Percentiles rank a stretch among this genome's conserved stretches.
Evolutionary conservation across 2,329 filamentous ascomycete genomes (phyloP).

Genomic region (Hymenotorrendiella dingleyae): DNA sequence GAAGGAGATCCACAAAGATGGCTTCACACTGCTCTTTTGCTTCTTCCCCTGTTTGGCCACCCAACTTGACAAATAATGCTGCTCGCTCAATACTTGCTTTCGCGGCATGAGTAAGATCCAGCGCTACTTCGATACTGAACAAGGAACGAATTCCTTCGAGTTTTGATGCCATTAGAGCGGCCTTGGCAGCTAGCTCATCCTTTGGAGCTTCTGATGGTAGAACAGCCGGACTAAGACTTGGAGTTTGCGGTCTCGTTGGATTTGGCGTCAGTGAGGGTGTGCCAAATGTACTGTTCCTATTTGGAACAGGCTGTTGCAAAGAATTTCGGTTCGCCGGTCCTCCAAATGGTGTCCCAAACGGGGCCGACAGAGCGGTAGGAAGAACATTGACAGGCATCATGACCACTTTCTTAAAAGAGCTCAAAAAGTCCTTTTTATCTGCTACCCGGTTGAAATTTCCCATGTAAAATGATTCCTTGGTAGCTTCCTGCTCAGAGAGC

Average conservation of each 20-base stretch:
- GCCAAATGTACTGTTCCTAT: conserved; percentile 27
- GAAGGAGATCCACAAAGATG: conserved; percentile 80
- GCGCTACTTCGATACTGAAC: conserved; percentile 92
- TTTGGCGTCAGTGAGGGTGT: conserved; percentile 19
- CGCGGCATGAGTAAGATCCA: conserved; percentile 81
- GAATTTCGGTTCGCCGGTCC: no score
- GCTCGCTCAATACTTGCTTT: conserved; percentile 84
- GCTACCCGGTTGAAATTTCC: conserved; percentile 89
- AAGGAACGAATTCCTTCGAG: conserved; percentile 91
- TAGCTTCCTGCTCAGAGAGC: conserved; percentile 82
- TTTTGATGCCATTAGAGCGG: conserved; percentile 92
- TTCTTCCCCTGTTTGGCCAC: conserved; percentile 73
- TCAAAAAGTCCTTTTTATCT: conserved; percentile 93
- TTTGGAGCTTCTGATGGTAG: conserved; percentile 67
- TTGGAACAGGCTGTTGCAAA: conserved; percentile 20
- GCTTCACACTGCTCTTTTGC: conserved; percentile 82
- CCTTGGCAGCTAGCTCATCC: conserved; percentile 89
- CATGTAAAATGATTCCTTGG: conserved; percentile 92
- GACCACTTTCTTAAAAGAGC: conserved; percentile 95
- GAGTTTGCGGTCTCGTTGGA: conserved; percentile 45
- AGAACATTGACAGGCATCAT: conserved; percentile 97
- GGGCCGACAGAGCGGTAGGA: conserved; percentile 57
- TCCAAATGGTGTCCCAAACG: conserved; percentile 29
- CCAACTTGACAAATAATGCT: conserved; percentile 73
- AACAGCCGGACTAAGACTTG: conserved; percentile 34